Evolutionary conservation across 495 filamentous ascomycete genomes (phyloP).

Genomic region (Xylaria nigripes): DNA sequence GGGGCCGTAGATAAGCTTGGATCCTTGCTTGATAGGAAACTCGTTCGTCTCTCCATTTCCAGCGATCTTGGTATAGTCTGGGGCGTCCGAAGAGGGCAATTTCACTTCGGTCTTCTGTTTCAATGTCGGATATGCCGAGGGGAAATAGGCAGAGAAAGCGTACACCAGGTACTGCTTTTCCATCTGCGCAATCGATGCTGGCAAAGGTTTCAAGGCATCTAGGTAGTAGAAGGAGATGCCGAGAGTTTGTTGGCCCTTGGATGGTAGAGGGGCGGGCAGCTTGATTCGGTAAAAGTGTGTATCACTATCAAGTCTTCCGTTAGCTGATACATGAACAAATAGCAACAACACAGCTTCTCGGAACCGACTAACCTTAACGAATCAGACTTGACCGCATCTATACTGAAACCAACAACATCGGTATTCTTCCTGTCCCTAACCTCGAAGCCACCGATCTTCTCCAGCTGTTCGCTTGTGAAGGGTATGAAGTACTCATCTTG

Average conservation of each 20-base stretch:
- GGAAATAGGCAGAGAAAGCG: slow-evolving; percentile 71
- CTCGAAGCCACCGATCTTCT: slow-evolving; percentile 74
- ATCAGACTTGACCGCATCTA: slow-evolving; percentile 58
- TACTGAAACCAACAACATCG: slow-evolving; percentile 55
- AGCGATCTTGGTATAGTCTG: slow-evolving; percentile 72
- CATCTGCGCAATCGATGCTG: slow-evolving; percentile 66
- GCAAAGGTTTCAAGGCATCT: slow-evolving; percentile 65
- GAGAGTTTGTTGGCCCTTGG: slow-evolving; percentile 71
- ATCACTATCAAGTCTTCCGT: slow-evolving; percentile 43
- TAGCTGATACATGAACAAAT: slow-evolving; percentile 8
- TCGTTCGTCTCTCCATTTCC: slow-evolving; percentile 51
- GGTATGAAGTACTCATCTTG: slow-evolving; percentile 86
- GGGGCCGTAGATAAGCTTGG: slow-evolving; percentile 85
- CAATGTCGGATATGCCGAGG: slow-evolving; percentile 69
- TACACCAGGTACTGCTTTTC: slow-evolving; percentile 83
- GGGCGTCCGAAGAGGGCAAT: slow-evolving; percentile 66
- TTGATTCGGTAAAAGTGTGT: slow-evolving; percentile 78
- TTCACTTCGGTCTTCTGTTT: slow-evolving; percentile 98
- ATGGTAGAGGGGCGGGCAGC: slow-evolving; percentile 63
- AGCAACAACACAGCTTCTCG: background rate
- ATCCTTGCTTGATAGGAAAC: slow-evolving; percentile 76
- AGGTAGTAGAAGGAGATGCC: slow-evolving; percentile 78
- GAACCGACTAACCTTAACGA: slow-evolving; percentile 44
- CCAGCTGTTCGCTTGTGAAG: slow-evolving; percentile 65
- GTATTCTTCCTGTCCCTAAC: slow-evolving; percentile 81